phyloP scores from a whole-genome alignment of 1,284 basidiomycete species.

The Testicularia cyperi region DNA sequence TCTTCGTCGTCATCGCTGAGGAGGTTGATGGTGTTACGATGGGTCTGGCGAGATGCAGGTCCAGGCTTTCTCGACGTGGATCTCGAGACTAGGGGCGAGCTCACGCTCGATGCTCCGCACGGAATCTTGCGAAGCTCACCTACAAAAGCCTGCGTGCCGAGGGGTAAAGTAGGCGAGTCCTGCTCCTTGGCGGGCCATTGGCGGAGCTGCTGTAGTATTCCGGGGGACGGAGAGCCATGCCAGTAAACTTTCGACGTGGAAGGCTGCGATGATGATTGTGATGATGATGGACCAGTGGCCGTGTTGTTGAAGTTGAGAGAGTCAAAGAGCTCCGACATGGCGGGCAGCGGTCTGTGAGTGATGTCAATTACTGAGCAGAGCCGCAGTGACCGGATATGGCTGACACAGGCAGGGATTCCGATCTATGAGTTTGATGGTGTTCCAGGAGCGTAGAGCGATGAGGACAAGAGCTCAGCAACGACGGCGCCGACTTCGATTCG shows the following conservation, averaged over 20 bases:
- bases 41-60: background rate
- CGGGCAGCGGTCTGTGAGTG: too few relatives aligned
- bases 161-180: slow-evolving; percentile 25
- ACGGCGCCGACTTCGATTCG: too few relatives aligned
- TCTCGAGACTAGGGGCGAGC: slow-evolving; percentile 22
- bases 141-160: slow-evolving; percentile 38
- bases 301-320: slow-evolving; percentile 32
- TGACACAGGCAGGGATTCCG: too few relatives aligned
- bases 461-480: too few relatives aligned
- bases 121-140: slow-evolving; percentile 35
- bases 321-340: slow-evolving; percentile 43
- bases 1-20: slow-evolving; percentile 10
- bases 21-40: background rate
- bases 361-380: too few relatives aligned
- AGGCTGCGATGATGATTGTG: slow-evolving; percentile 35
- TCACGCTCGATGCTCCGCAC: slow-evolving; percentile 6
- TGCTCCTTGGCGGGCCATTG: slow-evolving; percentile 26
- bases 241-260: slow-evolving; percentile 37
- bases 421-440: too few relatives aligned
- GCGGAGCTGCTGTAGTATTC: slow-evolving; percentile 16
- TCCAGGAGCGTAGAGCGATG: too few relatives aligned
- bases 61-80: slow-evolving; percentile 11
- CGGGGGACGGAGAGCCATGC: slow-evolving; percentile 36
- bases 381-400: too few relatives aligned
- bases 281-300: slow-evolving; percentile 22